Base-by-base conservation (phyloP, 257 asterid species). In the Marsdenia floribunda region DNA sequence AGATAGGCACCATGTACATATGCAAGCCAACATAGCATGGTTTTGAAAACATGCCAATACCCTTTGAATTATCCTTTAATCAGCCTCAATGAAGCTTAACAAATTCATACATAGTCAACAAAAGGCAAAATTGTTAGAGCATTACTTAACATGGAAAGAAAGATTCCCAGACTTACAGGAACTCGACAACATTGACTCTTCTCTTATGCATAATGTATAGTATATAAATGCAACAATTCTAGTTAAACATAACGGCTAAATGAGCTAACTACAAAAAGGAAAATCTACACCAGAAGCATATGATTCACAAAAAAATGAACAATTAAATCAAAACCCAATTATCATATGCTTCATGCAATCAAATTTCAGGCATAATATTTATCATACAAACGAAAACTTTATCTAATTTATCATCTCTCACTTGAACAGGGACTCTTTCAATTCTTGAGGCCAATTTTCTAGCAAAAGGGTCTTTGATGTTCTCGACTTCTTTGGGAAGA, bases 381-480 rank as follows among this genome's bases (percentile, higher is more conserved):
- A n/a, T 0, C 16, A 15, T 13, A 49, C 4, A 46, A 42, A 12
- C 9, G 11, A 44, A 22, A 68, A 68, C 0, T 70, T 22, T 18
- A 35, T 26, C 18, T 24, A 29, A 26, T 13, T 70, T n/a, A 0
- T 22, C 13, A 5, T 26, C 74, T 74, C 74, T 74, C 81, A 93
- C 96, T 54, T 84, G 70, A n/a, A 91, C 93, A 44, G 97, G 97
- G 11, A 85, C 53, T 55, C 89, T 83, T 75, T 83, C 82, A 73
- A 85, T 91, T 82, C 97, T 89, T 3, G 95, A 82, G 77, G 97
- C 97, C 69, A 92, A 82, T 65, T 83, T 90, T 79, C 91, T 81
- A 49, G 96, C 97, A 71, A 67, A 85, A 7, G 88, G 84, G 83
- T 90, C 98, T 77, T 85, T 90, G 67, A 94, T 79, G 33, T 65